Base-by-base conservation (phyloP, 768 basidiomycete genomes). In the Trametes meyenii region DNA sequence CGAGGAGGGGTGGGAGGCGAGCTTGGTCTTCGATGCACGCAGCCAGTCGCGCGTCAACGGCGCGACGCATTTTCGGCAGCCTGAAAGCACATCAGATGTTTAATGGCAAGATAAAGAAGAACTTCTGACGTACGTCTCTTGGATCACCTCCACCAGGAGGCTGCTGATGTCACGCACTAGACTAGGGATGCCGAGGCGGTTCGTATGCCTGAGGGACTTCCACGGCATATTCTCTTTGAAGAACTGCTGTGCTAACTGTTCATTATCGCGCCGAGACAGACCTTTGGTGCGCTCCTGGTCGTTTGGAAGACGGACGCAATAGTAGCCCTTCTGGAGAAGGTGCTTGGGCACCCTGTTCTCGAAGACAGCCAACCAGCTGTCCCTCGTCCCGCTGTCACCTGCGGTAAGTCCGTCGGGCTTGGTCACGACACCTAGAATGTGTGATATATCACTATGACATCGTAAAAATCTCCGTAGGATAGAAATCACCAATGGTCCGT, bases 241-340 rank as follows among this genome's bases (percentile, higher is more conserved):
- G 64, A 82, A 88, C 0, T 74, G 59, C 0, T 68, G 58, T 0
- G 81, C 81, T 1, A 72, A 67, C 14, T 55, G 58, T 50, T 82
- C 77, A 5, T 76, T 71, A 19, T 76, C 81, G 0, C 64, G 50
- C 16, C 76, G 76, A 1, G 79, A 71, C 12, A 80, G 69, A 4
- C 70, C 68, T 39, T 69, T 64, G 14, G 65, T 58, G 0, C 89
- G 82, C 58, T 87, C 80, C 1, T 68, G 73, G 64, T 88, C 89
- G 50, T 86, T 81, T 0, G 85, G 85, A 10, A 87, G 83, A 44
- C 85, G 85, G 29, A 88, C 85, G 19, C 85, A 86, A 56, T 84
- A 88, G 60, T 88, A 89, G 14, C 66, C 68, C 19, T 58, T 84
- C 39, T 67, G 77, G 59, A 89, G 72, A 16, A 17, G 53, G 65